phyloP scores from a whole-genome alignment of 2,329 filamentous ascomycete genomes.

The Aspergillus costaricaensis region DNA sequence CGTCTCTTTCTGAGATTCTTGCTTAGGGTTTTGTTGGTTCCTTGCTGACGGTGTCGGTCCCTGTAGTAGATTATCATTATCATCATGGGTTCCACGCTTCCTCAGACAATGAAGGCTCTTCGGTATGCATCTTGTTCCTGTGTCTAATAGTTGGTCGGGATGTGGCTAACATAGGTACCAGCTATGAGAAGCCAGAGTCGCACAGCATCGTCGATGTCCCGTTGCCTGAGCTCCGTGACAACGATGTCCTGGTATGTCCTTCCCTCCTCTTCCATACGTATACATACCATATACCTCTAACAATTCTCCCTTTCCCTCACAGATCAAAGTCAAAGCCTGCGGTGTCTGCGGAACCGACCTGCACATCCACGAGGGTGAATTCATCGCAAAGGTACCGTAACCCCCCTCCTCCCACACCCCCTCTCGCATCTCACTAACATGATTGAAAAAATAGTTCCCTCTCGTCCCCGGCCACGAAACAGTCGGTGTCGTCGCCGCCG shows the following conservation, averaged over 20 bases:
- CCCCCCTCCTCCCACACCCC: neutral
- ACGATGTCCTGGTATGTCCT: conserved; percentile 57
- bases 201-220: conserved; percentile 64
- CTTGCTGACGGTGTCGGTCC: neutral
- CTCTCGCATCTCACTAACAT: neutral
- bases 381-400: conserved; percentile 54
- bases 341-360: conserved; percentile 63
- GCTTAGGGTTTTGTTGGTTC: neutral
- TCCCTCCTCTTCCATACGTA: neutral
- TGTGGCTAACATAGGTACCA: conserved; percentile 19
- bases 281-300: neutral
- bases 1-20: neutral
- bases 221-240: conserved; percentile 60
- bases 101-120: conserved; percentile 63
- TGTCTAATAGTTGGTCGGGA: neutral
- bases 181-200: conserved; percentile 64
- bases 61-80: conserved; percentile 1
- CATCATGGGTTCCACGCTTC: conserved; percentile 46
- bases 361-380: conserved; percentile 66
- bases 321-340: conserved; percentile 68
- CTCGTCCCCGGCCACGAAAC: conserved; percentile 70
- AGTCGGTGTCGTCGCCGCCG: conserved; percentile 63
- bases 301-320: neutral
- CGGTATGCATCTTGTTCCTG: conserved; percentile 47
- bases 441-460: conserved; percentile 53